These are phyloP conservation scores for Leishmania guyanensis DNA, from an alignment of 208 protist genomes.

Conservation along the genomic window DNA sequence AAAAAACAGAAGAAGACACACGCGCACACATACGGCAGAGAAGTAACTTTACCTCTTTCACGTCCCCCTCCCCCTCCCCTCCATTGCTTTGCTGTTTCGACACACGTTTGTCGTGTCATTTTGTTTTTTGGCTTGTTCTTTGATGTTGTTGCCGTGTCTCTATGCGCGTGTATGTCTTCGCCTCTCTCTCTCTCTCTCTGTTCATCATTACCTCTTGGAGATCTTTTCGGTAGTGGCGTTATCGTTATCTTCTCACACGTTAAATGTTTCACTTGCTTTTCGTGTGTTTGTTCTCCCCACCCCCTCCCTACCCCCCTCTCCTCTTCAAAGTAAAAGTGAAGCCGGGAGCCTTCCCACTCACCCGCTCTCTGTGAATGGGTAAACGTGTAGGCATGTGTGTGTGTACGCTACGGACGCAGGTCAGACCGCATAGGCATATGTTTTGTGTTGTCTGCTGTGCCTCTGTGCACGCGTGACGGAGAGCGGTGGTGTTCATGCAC, in stretches of 20 bases:
- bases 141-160: background rate
- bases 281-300: background rate
- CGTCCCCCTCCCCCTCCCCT: background rate
- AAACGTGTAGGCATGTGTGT: background rate
- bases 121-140: background rate
- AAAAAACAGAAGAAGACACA: background rate
- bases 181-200: background rate
- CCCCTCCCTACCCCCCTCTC: background rate
- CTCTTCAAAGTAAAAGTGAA: background rate
- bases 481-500: background rate
- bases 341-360: background rate
- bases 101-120: background rate
- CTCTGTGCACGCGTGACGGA: background rate
- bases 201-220: background rate
- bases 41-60: background rate
- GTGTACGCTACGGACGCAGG: background rate
- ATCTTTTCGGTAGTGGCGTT: background rate
- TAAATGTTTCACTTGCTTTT: background rate
- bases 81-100: background rate
- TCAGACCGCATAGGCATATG: background rate
- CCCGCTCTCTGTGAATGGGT: background rate
- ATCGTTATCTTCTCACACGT: background rate
- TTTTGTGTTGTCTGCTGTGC: background rate
- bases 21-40: background rate
- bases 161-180: background rate